Percentiles rank a stretch among this genome's conserved stretches.
Evolutionary conservation across 2,329 filamentous ascomycete genomes (phyloP).

Genomic region (Cryphonectria parasitica): DNA sequence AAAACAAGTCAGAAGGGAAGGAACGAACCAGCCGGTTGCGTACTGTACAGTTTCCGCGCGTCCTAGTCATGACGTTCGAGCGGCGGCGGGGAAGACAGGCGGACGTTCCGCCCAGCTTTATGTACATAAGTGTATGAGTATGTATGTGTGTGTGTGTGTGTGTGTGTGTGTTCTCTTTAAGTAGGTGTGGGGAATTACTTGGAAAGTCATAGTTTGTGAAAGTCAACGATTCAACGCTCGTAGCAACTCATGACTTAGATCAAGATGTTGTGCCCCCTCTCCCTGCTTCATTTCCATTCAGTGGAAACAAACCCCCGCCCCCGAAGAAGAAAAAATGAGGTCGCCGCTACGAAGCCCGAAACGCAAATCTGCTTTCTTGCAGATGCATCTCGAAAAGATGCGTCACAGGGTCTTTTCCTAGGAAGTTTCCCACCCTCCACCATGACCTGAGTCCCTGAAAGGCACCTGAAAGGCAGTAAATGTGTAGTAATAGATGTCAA

Average conservation of each 20-base stretch:
- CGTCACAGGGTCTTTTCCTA: neutral
- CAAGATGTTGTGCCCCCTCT: neutral
- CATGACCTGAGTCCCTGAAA: neutral
- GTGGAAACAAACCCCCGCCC: neutral
- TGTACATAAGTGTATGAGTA: neutral
- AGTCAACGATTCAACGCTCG: neutral
- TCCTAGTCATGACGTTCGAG: neutral
- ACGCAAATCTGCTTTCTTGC: neutral
- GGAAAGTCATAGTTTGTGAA: neutral
- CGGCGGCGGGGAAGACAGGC: slow-evolving; percentile 6
- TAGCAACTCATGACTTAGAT: neutral
- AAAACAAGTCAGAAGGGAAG: neutral
- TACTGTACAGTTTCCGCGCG: slow-evolving; percentile 12
- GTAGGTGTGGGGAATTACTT: neutral
- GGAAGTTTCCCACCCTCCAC: no score
- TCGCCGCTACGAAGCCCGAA: neutral
- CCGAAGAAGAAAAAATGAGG: neutral
- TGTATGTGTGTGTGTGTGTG: neutral
- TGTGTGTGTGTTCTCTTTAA: neutral
- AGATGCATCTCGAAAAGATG: neutral
- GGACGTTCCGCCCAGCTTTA: neutral
- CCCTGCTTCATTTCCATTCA: neutral
- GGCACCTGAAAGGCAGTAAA: neutral
- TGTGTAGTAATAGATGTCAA: neutral
- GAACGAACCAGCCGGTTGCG: slow-evolving; percentile 3